Percentiles rank a stretch among this genome's conserved stretches.
Conservation (phyloP, 345 rosid species). For the Sisymbrium altissimum region DNA sequence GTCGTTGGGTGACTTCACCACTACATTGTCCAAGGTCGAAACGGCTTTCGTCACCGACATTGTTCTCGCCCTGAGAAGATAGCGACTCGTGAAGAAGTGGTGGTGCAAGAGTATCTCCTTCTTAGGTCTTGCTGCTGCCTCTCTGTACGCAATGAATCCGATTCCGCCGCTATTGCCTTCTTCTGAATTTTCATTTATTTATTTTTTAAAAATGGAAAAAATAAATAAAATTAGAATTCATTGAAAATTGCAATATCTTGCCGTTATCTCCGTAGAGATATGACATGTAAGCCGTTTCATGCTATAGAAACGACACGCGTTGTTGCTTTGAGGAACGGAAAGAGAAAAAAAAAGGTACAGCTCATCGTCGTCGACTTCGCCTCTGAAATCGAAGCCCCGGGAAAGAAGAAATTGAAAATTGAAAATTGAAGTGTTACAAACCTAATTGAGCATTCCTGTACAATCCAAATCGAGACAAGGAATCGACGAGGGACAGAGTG, state of each 20-base stretch:
- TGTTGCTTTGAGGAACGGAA: background rate
- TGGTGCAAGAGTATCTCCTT: slow-evolving; percentile 2
- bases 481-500: slow-evolving; percentile 11
- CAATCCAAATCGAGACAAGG: slow-evolving; percentile 8
- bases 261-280: background rate
- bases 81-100: slow-evolving; percentile 3
- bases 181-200: slow-evolving; percentile 14
- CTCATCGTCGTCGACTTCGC: background rate
- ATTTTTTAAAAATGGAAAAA: background rate
- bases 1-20: slow-evolving; percentile 87
- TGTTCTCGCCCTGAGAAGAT: slow-evolving; percentile 6
- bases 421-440: slow-evolving; percentile 6
- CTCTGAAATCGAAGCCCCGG: background rate
- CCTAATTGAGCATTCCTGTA: slow-evolving; percentile 9
- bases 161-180: slow-evolving; percentile 26
- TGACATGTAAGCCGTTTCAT: slow-evolving; percentile 4
- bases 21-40: slow-evolving; percentile 49
- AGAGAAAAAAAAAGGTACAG: background rate
- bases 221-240: background rate
- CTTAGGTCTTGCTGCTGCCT: slow-evolving; percentile 23
- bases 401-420: background rate
- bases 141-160: slow-evolving; percentile 21
- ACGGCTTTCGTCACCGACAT: slow-evolving; percentile 41
- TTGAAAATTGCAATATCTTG: background rate
- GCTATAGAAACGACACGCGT: background rate